Evolutionary conservation across 345 rosid species (phyloP), one percentile per base, ranked within the genome.

Genomic region (Draba incana): DNA sequence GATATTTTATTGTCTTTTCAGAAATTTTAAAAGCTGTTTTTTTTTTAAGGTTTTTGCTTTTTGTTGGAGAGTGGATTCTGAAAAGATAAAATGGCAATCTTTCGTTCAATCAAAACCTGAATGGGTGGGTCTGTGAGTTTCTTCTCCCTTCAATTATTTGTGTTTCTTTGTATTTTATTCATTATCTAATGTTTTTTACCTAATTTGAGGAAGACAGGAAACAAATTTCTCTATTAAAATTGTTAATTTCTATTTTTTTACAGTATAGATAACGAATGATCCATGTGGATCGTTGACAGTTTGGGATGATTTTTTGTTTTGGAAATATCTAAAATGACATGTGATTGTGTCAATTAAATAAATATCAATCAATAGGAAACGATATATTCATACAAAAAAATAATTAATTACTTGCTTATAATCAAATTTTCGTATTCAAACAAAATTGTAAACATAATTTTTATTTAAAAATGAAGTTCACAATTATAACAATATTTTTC

Each of bases 221-320:
- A 33, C 66, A 65, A 15, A 54, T 47, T 1, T 48, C 2, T 41
- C 11, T 2, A 42, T 30, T 6, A 8, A 3, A 3, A 3, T 39
- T 35, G 23, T 8, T 55, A 9, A 8, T 16, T 46, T 42, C 5
- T 60, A 35, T 31, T 1, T 30, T 39, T 49, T 50, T 59, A 23
- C 10, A 35, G 45, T 49, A 4, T 38, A 39, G 46, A 65, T 27
- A 57, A 64, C 60, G 53, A 35, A 14, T 48, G 43, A 47, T 5
- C 31, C 46, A 58, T 58, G 56, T 73, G 71, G 71, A 73, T 71
- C 71, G 61, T 72, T 49, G 59, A 71, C 75, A 71, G 56, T 62
- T 62, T 71, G 23, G 25, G 11, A 9, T 8, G 7, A 2, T 41
- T 43, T 50, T 43, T 11, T 27, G 8, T 27, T 48, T 39, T 28